Evolutionary conservation across 208 protist genomes (phyloP).

Genomic region (Spongospora subterranea): DNA sequence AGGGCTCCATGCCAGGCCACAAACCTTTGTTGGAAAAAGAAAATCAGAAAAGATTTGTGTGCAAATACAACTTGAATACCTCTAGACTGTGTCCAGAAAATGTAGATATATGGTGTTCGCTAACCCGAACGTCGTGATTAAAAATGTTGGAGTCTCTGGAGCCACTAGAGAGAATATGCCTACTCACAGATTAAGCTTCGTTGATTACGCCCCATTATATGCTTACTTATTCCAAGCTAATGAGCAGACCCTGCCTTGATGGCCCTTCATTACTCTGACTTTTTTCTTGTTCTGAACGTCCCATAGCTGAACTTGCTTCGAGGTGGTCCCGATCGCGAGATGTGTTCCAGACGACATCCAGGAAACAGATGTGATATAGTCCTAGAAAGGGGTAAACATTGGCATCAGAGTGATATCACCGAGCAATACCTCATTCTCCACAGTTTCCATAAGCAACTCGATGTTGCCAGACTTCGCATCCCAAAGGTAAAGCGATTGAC

Average conservation of each 20-base stretch:
- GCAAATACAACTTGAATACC: too few species aligned
- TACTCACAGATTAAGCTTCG: not conserved
- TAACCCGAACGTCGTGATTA: constrained; percentile 91
- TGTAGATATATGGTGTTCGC: not conserved
- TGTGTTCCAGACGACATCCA: constrained; percentile 72
- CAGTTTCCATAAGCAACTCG: constrained; percentile 56
- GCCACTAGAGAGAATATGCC: constrained; percentile 85
- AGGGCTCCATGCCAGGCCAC: constrained; percentile 90
- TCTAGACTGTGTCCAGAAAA: constrained; percentile 86
- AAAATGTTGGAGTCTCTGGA: constrained; percentile 90
- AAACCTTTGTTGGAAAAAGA: constrained; percentile 64
- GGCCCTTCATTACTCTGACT: constrained; percentile 83
- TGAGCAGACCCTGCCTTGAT: constrained; percentile 84
- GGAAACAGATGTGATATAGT: constrained; percentile 69
- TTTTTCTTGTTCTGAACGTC: constrained; percentile 72
- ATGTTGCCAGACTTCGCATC: constrained; percentile 86
- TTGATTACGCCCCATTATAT: not conserved
- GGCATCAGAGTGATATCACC: not conserved
- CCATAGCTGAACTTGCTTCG: constrained; percentile 72
- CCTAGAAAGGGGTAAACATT: not conserved
- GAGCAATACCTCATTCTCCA: not conserved
- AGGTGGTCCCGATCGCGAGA: constrained; percentile 77
- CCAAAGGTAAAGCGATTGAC: constrained; percentile 95
- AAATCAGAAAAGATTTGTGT: not conserved
- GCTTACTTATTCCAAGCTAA: constrained; percentile 87